Conservation (phyloP, 345 rosid species). For the Corymbia maculata region DNA sequence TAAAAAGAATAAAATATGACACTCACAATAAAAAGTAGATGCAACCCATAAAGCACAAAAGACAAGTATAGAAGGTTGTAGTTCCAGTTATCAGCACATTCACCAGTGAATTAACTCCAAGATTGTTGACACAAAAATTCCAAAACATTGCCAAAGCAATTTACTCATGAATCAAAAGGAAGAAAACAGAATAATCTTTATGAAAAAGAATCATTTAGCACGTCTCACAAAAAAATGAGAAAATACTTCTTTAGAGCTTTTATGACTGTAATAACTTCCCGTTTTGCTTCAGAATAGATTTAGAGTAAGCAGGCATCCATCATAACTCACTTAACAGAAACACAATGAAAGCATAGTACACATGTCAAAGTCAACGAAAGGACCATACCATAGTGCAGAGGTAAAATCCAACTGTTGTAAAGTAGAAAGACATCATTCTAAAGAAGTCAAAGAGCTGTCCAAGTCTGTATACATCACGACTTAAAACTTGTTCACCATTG, state of each 20-base stretch:
- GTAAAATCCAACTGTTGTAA: slow-evolving; percentile 93
- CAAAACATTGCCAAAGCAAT: background rate
- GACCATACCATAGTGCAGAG: slow-evolving; percentile 80
- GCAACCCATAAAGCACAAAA: background rate
- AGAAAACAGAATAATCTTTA: background rate
- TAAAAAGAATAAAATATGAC: background rate
- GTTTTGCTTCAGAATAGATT: background rate
- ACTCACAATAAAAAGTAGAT: background rate
- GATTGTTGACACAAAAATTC: background rate
- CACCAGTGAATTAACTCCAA: background rate
- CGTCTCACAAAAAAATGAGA: background rate
- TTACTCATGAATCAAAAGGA: background rate
- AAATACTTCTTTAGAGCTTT: background rate
- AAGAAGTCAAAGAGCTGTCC: slow-evolving; percentile 99
- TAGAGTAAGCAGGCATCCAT: background rate
- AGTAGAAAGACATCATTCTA: slow-evolving; percentile 94
- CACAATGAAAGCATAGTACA: background rate
- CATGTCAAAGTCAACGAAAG: background rate
- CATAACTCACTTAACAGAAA: background rate
- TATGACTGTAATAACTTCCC: background rate
- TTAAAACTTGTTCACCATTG: slow-evolving; percentile 97
- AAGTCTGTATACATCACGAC: slow-evolving; percentile 95
- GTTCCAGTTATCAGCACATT: background rate
- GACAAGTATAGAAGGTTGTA: background rate
- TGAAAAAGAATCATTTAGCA: background rate